Conservation (phyloP, 1,139 yeast species). For the Taiozyma sp. region DNA sequence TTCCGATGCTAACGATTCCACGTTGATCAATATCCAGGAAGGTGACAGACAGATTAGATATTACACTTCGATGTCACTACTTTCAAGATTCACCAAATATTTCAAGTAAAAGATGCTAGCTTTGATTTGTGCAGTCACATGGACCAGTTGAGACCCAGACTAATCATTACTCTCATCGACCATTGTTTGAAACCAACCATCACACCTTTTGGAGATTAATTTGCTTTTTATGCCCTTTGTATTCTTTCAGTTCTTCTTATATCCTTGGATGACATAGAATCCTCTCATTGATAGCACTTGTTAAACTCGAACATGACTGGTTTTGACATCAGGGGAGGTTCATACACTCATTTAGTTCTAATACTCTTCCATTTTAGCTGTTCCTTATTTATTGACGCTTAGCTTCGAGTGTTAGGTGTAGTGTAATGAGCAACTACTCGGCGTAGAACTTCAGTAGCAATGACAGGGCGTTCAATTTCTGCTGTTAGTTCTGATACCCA, state of each 20-base stretch:
- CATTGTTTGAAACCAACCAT: not conserved
- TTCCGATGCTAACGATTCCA: not conserved
- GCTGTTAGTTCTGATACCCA: constrained; percentile 15
- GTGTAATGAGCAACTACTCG: not conserved
- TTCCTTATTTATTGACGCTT: not conserved
- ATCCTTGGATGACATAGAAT: not conserved
- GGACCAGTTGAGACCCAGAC: not conserved
- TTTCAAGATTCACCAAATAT: constrained; percentile 19
- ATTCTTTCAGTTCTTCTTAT: not conserved
- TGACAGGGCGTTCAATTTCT: not conserved
- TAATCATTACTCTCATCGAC: not conserved
- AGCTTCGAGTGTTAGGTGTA: not conserved
- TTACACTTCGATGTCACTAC: constrained; percentile 21
- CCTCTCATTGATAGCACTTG: not conserved
- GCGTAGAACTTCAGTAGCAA: not conserved
- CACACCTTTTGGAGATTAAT: not conserved
- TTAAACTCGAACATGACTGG: not conserved
- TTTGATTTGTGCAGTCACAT: not conserved
- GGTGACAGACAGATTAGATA: constrained; percentile 15
- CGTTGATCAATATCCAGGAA: constrained; percentile 11
- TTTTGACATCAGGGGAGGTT: not conserved
- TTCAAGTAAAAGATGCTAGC: constrained; percentile 13
- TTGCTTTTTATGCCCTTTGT: not conserved
- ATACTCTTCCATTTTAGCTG: not conserved
- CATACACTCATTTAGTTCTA: not conserved